Evolutionary conservation across 2,329 filamentous ascomycete species (phyloP).

Genomic region (Cordyceps cateniannulata): DNA sequence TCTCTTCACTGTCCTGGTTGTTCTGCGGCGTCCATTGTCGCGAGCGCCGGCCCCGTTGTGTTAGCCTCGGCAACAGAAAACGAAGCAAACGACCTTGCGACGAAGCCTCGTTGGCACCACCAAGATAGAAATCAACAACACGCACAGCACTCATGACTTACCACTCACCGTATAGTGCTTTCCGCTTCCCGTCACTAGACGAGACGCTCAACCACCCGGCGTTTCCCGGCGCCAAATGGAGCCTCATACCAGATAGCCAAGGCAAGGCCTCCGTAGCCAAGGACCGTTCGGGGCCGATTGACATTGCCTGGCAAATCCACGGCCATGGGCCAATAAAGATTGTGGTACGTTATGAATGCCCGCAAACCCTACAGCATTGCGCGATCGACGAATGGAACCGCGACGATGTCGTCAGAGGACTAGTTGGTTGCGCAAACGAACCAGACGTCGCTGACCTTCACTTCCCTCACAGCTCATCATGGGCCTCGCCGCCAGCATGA

Average conservation of each 20-base stretch:
- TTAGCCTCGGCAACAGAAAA: slow-evolving; percentile 10
- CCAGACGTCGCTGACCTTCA: not conserved
- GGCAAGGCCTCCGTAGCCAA: slow-evolving; percentile 60
- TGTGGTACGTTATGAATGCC: slow-evolving; percentile 53
- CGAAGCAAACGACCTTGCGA: not conserved
- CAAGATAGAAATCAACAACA: not conserved
- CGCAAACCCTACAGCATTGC: not conserved
- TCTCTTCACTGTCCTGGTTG: too few species aligned
- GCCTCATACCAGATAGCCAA: slow-evolving; percentile 57
- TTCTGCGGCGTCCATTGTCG: too few species aligned
- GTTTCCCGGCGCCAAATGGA: slow-evolving; percentile 61
- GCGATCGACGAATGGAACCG: not conserved
- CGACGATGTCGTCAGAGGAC: too few species aligned
- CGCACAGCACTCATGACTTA: not conserved
- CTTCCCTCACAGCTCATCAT: slow-evolving; percentile 58
- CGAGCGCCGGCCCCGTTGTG: not conserved
- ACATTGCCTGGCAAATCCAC: slow-evolving; percentile 75
- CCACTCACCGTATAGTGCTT: slow-evolving; percentile 12
- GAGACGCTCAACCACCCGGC: slow-evolving; percentile 60
- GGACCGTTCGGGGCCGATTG: slow-evolving; percentile 65
- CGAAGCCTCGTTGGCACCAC: not conserved
- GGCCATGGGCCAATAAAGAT: slow-evolving; percentile 66
- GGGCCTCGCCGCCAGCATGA: slow-evolving; percentile 64
- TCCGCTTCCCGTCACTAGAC: slow-evolving; percentile 38
- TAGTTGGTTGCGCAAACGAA: too few species aligned